These are phyloP conservation scores for Sporothrix mexicana DNA, from an alignment of 2,329 filamentous ascomycete species.

Conservation along the genomic window DNA sequence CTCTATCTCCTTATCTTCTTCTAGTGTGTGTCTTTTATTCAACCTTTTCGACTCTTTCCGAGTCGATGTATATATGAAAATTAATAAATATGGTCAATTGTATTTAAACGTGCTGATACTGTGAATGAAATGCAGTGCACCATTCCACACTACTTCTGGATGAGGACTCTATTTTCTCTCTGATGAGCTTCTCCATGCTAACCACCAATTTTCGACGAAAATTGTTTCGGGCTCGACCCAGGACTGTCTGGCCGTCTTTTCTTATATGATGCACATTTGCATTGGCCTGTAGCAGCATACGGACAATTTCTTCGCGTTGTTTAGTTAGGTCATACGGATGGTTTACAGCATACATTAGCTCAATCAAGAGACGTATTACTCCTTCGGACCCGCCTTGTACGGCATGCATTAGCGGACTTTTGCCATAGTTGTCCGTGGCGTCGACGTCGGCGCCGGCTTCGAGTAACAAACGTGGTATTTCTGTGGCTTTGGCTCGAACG, in stretches of 20 bases:
- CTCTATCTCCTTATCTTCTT: not conserved
- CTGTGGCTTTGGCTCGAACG: not conserved
- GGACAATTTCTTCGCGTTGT: not conserved
- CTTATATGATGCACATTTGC: not conserved
- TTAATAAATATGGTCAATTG: not conserved
- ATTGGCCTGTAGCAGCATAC: not conserved
- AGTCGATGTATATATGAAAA: slow-evolving; percentile 13
- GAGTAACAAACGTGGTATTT: not conserved
- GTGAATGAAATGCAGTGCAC: too few relatives aligned
- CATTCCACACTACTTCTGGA: too few relatives aligned
- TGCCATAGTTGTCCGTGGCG: slow-evolving; percentile 22
- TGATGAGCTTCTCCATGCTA: too few relatives aligned
- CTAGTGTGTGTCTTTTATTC: not conserved
- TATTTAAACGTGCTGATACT: too few relatives aligned
- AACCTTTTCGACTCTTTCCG: not conserved
- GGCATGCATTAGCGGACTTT: slow-evolving; percentile 27
- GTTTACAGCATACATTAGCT: too few relatives aligned
- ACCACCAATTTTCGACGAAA: too few relatives aligned
- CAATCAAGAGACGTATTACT: too few relatives aligned
- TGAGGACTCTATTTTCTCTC: too few relatives aligned
- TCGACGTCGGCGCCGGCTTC: slow-evolving; percentile 22
- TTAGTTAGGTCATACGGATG: too few relatives aligned
- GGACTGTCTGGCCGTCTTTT: too few relatives aligned
- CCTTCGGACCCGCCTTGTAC: too few relatives aligned
- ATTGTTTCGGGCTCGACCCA: too few relatives aligned